Evolutionary conservation across 1,284 basidiomycete species (phyloP), one percentile per base, ranked within the genome.

Genomic region (Bjerkandera adusta): DNA sequence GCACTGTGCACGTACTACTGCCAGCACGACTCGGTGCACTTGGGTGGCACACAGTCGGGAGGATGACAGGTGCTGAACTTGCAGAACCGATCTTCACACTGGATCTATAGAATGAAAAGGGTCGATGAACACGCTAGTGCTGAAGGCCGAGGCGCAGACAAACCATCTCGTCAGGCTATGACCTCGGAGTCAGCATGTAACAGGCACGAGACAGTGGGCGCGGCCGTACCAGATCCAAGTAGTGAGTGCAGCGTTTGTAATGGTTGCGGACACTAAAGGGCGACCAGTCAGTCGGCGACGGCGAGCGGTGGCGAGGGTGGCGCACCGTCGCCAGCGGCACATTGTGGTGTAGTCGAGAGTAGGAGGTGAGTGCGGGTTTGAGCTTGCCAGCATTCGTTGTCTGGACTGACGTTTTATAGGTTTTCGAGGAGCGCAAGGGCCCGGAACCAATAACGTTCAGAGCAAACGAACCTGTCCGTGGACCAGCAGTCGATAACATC

Each of bases 11-110:
- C 85, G 68, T 64, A 89, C 85, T 85, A 85, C 65, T 86, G 85
- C 81, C 84, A 86, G 60, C 85, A 89, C n/a, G 79, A 80, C 15
- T 63, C 66, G 29, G 62, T 71, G 65, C 85, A 89, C 22, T 69
- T 63, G 36, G 74, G 71, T 20, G 77, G 71, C 18, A 74, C 70
- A 57, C 85, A 89, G 49, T 79, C 68, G 22, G 50, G 54, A 15
- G 81, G 81, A 64, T 89, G 85, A 18, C 62, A 65, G 15, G 72
- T 65, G 56, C 85, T 88, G 68, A 89, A 89, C 65, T 73, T 85
- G 75, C 86, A 89, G 59, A 64, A 72, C 26, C 69, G 71, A 59
- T 80, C 73, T 46, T 76, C 77, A 64, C 85, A 89, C 57, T 67
- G 66, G 50, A 77, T 69, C 78, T 80, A 55, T 49, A n/a, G n/a